phyloP scores from a whole-genome alignment of 108 stramenopile genomes.

The Cyclotella atomus region DNA sequence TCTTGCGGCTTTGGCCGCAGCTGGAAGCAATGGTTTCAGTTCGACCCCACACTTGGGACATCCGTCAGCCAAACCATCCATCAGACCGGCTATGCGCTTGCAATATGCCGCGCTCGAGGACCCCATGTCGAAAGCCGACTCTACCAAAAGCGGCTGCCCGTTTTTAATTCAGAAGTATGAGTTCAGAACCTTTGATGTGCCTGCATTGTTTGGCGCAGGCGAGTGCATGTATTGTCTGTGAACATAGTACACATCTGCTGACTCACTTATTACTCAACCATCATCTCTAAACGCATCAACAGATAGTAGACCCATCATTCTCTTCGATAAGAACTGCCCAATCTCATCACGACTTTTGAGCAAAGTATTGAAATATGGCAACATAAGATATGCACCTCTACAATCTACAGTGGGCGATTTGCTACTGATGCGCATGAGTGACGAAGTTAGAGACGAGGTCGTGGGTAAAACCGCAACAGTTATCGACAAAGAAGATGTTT shows the following conservation, averaged over 20 bases:
- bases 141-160: constrained; percentile 42
- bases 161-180: constrained; percentile 25
- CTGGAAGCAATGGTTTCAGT: too few relatives aligned
- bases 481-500: not conserved
- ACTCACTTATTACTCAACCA: not conserved
- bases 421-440: constrained; percentile 35
- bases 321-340: constrained; percentile 21
- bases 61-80: too few relatives aligned
- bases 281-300: not conserved
- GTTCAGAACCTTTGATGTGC: constrained; percentile 31
- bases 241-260: not conserved
- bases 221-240: not conserved
- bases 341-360: constrained; percentile 25
- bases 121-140: constrained; percentile 42
- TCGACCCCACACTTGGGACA: too few relatives aligned
- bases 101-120: constrained; percentile 2
- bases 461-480: not conserved
- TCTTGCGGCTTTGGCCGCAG: too few relatives aligned
- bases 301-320: constrained; percentile 51
- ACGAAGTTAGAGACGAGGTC: not conserved
- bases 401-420: constrained; percentile 42
- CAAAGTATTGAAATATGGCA: constrained; percentile 43
- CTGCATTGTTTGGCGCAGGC: constrained; percentile 23
- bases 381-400: constrained; percentile 46
- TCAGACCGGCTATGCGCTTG: too few relatives aligned